Evolutionary conservation across 2,329 filamentous ascomycete species (phyloP), one percentile per base, ranked within the genome.

Genomic region (Berkeleyomyces basicola): DNA sequence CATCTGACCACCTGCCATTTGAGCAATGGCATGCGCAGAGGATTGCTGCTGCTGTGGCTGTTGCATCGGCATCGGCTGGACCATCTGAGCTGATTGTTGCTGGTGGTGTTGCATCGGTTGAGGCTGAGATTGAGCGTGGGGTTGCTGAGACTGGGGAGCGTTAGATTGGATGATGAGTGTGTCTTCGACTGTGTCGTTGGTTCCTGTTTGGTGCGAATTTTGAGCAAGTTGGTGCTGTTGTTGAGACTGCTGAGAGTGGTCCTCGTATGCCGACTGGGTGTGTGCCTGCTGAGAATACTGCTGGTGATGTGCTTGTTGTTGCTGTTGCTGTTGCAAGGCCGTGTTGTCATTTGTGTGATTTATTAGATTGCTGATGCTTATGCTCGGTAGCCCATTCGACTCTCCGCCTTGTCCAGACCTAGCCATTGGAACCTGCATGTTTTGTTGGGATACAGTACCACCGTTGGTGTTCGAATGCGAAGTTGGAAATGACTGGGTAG

Each of bases 1-100:
- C 16, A 63, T 58, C 33, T 49, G 61, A 9, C 60, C 51, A 23
- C 86, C 76, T 93, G 93, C 70, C 82, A 88, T 65, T 88, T 85
- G 58, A 9, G 43, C 58, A 3, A 63, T 40, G 65, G 67, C 61
- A 68, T 36, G 61, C 33, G 14, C 36, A 33, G 43, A 51, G 14
- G 59, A 61, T 4, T 63, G 64, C 16, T 63, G 62, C 59, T 58
- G 59, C 37, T 61, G 59, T n/a, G 37, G 33, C 37, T 47, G 58
- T 7, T 42, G 46, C 16, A 65, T 66, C 40, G 59, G 53, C 37
- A 53, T 53, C 37, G 43, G 40, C 36, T 49, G 49, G n/a, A 31
- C 43, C 40, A 55, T 62, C 10, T 64, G 64, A 43, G 58, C 58
- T 51, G 31, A 37, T 11, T 55, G 49, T 37, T 86, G 76, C 93